A percentile compares a stretch with the other conserved stretches of the same genome.
Conservation (phyloP, 2,329 filamentous ascomycete species). For the Curvularia verruculosa region DNA sequence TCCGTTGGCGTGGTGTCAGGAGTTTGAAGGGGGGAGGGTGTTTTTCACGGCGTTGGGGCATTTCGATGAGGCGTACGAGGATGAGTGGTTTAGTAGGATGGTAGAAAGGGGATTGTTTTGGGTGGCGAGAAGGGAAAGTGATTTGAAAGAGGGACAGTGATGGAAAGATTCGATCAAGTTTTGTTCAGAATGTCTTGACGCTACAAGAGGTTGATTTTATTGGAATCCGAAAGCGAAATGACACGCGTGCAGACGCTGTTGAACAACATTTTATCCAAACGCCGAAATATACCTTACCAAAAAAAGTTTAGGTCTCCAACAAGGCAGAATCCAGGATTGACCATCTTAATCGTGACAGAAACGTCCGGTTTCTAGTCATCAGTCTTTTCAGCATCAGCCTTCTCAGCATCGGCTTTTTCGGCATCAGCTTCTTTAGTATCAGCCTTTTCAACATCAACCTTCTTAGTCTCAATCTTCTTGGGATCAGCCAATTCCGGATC, state of each 20-base stretch:
- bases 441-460: too few species aligned
- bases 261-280: background rate
- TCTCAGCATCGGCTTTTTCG: too few species aligned
- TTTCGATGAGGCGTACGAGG: conserved; percentile 36
- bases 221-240: background rate
- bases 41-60: conserved; percentile 36
- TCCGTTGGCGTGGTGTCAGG: conserved; percentile 39
- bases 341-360: background rate
- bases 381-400: conserved; percentile 47
- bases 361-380: background rate
- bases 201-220: background rate
- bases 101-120: conserved; percentile 31
- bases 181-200: background rate
- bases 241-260: background rate
- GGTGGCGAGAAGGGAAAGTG: conserved; percentile 16
- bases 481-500: background rate
- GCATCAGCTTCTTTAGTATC: too few species aligned
- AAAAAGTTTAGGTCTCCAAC: background rate
- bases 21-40: conserved; percentile 35
- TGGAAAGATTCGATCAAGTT: background rate
- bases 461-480: too few species aligned
- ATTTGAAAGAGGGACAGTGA: background rate
- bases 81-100: conserved; percentile 30
- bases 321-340: background rate
- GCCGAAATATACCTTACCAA: background rate